Base-by-base conservation (phyloP, 2,329 filamentous ascomycete species). In the Cytospora chrysosperma region DNA sequence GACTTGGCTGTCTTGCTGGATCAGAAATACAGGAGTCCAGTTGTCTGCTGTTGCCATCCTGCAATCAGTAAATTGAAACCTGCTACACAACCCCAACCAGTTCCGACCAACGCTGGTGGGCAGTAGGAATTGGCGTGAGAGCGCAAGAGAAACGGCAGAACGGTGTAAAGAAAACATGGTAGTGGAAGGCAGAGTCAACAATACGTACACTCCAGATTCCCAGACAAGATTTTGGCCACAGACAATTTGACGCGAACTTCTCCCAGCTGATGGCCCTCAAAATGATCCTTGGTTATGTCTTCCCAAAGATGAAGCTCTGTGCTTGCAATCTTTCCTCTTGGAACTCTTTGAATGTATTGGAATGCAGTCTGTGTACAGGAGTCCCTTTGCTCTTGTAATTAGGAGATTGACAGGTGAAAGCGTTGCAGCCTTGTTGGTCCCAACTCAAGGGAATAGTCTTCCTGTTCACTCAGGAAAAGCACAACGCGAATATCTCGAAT, bases 251-350 rank as follows among this genome's bases (percentile, higher is more conserved):
- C 65, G 54, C 59, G 65, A 68, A 67, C 55, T 59, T 65, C 57
- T 65, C 58, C 67, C 62, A 70, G 56, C 47, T 52, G 49, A 30
- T 61, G 57, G 50, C 43, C 27, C 49, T 58, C 32, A 54, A 52
- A 49, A 21, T 32, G 47, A 51, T 43, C 13, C 37, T 54, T 60
- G 50, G 60, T 57, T n/a, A 26, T 62, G 28, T 37, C 32, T n/a
- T 59, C 52, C 54, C 75, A 76, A 81, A 85, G 83, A 87, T 77
- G 83, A 85, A 86, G 85, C 85, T 87, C 84, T 86, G 77, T 87
- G 82, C 85, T 85, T 82, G 76, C 78, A 75, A 76, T 80, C 80
- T 78, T 62, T 12, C 37, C 32, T 58, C 59, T 59, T 15, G 21
- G 27, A 37, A 37, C 32, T 12, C 15, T 28, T 62, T 37, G 63